Evolutionary conservation across 78 protist genomes (phyloP).

Genomic region (Monocercomonoides exilis): DNA sequence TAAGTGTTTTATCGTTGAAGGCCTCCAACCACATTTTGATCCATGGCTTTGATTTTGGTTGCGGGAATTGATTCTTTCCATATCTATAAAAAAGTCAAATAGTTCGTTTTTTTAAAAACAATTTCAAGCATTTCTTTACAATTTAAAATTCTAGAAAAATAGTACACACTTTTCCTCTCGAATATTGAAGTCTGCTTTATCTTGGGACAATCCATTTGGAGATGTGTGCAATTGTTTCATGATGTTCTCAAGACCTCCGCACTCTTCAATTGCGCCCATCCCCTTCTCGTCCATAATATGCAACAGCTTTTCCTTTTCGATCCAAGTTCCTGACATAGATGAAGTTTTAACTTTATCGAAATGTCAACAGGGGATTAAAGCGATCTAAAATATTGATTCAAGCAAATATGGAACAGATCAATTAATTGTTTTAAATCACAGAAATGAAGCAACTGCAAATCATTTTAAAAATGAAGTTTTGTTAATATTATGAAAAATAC

Average conservation of each 20-base stretch:
- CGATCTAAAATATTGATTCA: too few species aligned
- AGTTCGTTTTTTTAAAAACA: too few species aligned
- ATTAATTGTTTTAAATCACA: too few species aligned
- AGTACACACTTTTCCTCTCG: not conserved
- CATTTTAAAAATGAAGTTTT: too few species aligned
- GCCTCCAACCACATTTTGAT: not conserved
- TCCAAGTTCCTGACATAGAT: too few species aligned
- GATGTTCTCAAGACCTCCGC: not conserved
- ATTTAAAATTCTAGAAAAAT: too few species aligned
- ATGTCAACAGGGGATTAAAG: too few species aligned
- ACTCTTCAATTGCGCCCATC: not conserved
- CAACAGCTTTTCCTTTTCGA: not conserved
- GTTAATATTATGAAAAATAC: too few species aligned
- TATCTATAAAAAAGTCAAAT: not conserved
- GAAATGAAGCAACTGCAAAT: too few species aligned
- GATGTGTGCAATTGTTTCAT: not conserved
- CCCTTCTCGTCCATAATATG: not conserved
- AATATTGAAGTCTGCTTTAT: not conserved
- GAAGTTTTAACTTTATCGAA: too few species aligned
- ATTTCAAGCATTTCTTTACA: too few species aligned
- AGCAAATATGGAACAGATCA: too few species aligned
- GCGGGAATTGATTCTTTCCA: not conserved
- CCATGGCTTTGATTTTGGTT: not conserved
- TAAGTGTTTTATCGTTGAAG: constrained; percentile 15
- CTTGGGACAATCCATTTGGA: not conserved